Base-by-base conservation (phyloP, 148 eudicot species). In the Fagopyrum esculentum region DNA sequence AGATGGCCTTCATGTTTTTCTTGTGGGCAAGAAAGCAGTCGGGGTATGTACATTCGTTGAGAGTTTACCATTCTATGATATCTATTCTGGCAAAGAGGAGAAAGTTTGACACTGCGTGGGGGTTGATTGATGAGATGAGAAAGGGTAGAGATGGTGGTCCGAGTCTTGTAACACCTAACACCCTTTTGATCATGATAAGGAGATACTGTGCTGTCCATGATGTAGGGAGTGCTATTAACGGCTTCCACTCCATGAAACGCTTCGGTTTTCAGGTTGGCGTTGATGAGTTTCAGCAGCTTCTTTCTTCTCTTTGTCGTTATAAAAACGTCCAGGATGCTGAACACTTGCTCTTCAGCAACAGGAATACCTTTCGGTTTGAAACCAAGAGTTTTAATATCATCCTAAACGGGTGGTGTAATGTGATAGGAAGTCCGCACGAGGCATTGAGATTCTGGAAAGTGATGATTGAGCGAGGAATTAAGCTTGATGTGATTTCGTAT, bases 241-340 rank as follows among this genome's bases (percentile, higher is more conserved):
- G 95, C 6, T 93, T 89, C 73, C 93, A 91, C 61, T 89, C 90
- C 49, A 85, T 85, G 78, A 87, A 84, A 76, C 79, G 85, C 51
- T 93, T 91, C 75, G 81, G 82, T 71, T 82, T 93, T 71, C 79
- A 74, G n/a, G 35, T 84, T 3, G 86, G 91, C 4, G n/a, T 88
- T 81, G 90, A 81, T 61, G 95, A 91, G 57, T 93, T 93, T 71
- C 98, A 93, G 45, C 80, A 82, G 63, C 87, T 93, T 82, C 87
- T 93, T 6, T 85, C 93, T 15, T 95, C 98, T 0, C 90, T 93
- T 15, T 86, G 93, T 50, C 83, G 95, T 19, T 93, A 93, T 84
- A 93, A 93, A 78, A 93, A 93, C 64, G 95, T 93, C 48, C 88
- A 85, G 78, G 98, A 93, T 78, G 98, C 98, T 22, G 98, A 93